Evolutionary conservation across 2,329 filamentous ascomycete genomes (phyloP), one percentile per base, ranked within the genome.

Genomic region (Pseudocercospora fuligena): DNA sequence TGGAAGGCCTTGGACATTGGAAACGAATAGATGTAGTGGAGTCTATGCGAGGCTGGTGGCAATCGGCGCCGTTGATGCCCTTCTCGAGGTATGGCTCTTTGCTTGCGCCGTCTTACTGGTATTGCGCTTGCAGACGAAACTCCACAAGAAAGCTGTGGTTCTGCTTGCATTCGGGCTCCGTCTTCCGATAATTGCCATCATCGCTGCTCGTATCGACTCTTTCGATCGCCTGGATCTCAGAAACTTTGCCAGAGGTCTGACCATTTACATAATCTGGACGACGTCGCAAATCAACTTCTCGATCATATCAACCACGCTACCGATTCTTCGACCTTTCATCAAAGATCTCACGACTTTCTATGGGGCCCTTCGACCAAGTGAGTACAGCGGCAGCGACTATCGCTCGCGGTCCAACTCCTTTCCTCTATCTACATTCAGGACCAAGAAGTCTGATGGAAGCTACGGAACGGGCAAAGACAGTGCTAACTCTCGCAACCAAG

Each of bases 241-340:
- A 19, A 47, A 70, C 51, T 63, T 68, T 46, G 60, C 68, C 6
- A 31, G 65, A 9, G 36, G 27, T n/a, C 31, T 58, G 23, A 66
- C 59, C 25, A 56, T 70, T 8, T 70, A 68, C 47, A 49, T 68
- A 21, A 64, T 66, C 36, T 68, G 66, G 68, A 70, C 66, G 1
- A 63, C 65, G 8, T 65, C 66, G 40, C 59, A 70, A 60, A 66
- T 70, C 63, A 68, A 70, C 33, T 70, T 66, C 51, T 65, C 66
- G 0, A 57, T 70, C 21, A 62, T 69, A 25, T 69, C 66, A 1
- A 66, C 64, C 1, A 69, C 64, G 6, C 49, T 66, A 14, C 57
- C 66, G 1, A 63, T 66, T 12, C 57, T 69, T 6, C 64, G 64
- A 8, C 66, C 64, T 1, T 66, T 66, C 56, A 64, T 69, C 61